Percentiles rank a stretch among this genome's conserved stretches.
These are phyloP conservation scores for Moesziomyces parantarcticus DNA, from an alignment of 1,284 basidiomycete species.

Conservation along the genomic window DNA sequence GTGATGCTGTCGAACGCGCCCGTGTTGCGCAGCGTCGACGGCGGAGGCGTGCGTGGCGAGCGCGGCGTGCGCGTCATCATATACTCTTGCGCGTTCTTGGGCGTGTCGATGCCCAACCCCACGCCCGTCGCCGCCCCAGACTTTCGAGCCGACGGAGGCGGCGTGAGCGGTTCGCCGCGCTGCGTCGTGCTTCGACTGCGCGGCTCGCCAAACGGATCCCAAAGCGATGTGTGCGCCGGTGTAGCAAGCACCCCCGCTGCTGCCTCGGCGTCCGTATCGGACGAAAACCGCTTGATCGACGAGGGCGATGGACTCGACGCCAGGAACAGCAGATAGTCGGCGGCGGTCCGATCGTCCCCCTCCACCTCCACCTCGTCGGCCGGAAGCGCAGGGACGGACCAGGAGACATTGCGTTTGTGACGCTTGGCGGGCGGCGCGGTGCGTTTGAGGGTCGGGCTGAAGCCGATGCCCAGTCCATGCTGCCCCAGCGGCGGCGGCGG, in stretches of 20 bases:
- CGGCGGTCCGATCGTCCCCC: conserved; percentile 28
- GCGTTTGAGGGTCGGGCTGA: conserved; percentile 20
- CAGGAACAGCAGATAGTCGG: conserved; percentile 40
- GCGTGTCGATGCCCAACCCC: conserved; percentile 7
- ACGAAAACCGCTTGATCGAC: conserved; percentile 24
- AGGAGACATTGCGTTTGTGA: conserved; percentile 38
- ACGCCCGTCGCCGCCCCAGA: conserved; percentile 7
- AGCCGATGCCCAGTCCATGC: conserved; percentile 16
- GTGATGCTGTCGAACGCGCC: neutral
- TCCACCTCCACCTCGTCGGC: conserved; percentile 5
- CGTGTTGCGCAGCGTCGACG: neutral
- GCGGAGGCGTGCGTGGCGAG: conserved; percentile 19
- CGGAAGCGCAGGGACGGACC: conserved; percentile 12
- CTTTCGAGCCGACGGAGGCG: conserved; percentile 18
- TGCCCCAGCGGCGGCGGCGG: conserved; percentile 4
- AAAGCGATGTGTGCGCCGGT: conserved; percentile 34
- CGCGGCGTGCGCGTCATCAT: conserved; percentile 11
- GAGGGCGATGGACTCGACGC: conserved; percentile 37
- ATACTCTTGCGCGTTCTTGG: conserved; percentile 31
- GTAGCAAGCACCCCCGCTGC: conserved; percentile 25
- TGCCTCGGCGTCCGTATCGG: conserved; percentile 4
- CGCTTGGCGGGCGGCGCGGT: conserved; percentile 2
- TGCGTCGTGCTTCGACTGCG: conserved; percentile 4
- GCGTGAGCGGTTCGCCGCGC: conserved; percentile 11
- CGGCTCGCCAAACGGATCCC: conserved; percentile 29